Evolutionary conservation across 805 yeast species (phyloP).

Genomic region (Sporopachydermia quercuum): DNA sequence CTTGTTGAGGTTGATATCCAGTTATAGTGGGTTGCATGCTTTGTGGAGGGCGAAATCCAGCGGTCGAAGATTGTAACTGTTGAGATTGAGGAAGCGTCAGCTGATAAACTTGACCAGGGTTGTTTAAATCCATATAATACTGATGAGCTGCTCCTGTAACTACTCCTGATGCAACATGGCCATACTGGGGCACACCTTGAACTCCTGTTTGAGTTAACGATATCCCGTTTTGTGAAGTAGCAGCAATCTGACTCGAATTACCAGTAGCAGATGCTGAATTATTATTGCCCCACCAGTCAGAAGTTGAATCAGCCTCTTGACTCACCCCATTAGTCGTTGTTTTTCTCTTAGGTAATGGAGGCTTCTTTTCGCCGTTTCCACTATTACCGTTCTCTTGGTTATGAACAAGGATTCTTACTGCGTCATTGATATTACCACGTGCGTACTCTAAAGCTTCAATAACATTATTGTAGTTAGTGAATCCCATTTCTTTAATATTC

Average conservation of each 20-base stretch:
- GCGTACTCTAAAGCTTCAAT: constrained; percentile 49
- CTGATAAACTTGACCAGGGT: not conserved
- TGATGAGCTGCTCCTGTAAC: not conserved
- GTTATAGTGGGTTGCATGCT: not conserved
- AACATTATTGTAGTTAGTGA: constrained; percentile 35
- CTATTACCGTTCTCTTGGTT: constrained; percentile 5
- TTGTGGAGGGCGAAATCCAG: not conserved
- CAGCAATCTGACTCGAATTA: not conserved
- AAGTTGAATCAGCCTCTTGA: not conserved
- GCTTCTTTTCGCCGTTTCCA: constrained; percentile 2
- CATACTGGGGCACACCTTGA: too few relatives aligned
- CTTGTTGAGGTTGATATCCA: not conserved
- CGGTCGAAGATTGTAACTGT: not conserved
- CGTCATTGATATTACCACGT: constrained; percentile 43
- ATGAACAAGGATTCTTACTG: constrained; percentile 35
- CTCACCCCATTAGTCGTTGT: not conserved
- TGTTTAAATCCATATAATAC: constrained; percentile 1
- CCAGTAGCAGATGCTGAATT: not conserved
- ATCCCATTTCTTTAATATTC: constrained; percentile 40
- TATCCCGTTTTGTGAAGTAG: not conserved
- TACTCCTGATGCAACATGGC: too few relatives aligned
- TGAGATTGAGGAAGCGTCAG: not conserved
- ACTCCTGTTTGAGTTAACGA: not conserved
- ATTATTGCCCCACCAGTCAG: not conserved
- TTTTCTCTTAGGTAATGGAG: not conserved